phyloP scores from a whole-genome alignment of 176 grass and related monocot genomes.

The Oryza coarctata region DNA sequence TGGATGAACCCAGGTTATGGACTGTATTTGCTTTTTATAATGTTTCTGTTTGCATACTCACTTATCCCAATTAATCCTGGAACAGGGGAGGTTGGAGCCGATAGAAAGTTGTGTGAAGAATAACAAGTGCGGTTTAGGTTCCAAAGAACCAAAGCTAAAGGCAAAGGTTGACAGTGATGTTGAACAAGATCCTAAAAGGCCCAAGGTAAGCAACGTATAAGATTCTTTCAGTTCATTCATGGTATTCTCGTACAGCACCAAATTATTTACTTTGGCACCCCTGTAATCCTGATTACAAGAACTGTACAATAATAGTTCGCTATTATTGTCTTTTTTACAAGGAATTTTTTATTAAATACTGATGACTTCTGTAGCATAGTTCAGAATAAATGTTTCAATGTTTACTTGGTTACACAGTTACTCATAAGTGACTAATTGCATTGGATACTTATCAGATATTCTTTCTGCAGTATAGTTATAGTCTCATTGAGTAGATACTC shows the following conservation, averaged over 20 bases:
- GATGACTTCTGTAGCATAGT: background rate
- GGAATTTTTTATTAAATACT: background rate
- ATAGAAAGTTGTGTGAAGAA: constrained; percentile 76
- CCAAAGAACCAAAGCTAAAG: constrained; percentile 64
- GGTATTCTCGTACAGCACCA: background rate
- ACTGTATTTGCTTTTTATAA: background rate
- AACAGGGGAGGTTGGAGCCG: constrained; percentile 81
- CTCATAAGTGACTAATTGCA: background rate
- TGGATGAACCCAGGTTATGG: background rate
- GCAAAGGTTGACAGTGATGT: constrained; percentile 11
- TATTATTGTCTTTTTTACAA: background rate
- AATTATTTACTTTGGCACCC: background rate
- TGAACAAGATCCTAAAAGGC: constrained; percentile 43
- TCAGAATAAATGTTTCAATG: background rate
- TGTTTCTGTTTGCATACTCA: constrained; percentile 11
- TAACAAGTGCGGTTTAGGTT: constrained; percentile 82
- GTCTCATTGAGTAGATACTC: background rate
- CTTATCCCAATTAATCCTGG: background rate
- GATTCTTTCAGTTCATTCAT: background rate
- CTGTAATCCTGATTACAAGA: background rate
- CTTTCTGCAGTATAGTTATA: background rate
- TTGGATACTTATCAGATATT: background rate
- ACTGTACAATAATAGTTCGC: background rate
- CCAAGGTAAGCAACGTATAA: constrained; percentile 38
- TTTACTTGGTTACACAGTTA: background rate